phyloP scores from a whole-genome alignment of 2,329 filamentous ascomycete species.

The Byssochlamys sp. region DNA sequence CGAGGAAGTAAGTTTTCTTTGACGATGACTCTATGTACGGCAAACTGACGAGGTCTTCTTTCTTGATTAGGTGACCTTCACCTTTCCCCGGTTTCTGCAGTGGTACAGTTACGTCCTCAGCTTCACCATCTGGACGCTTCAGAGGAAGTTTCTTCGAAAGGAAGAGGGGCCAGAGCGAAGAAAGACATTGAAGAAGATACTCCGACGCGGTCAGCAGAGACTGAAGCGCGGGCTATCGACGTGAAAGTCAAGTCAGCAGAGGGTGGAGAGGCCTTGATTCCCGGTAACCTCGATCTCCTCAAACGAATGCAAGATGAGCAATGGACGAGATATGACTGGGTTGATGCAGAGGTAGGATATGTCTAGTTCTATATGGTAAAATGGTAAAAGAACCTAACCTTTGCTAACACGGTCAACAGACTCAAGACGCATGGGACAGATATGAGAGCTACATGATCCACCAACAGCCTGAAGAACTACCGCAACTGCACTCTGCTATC shows the following conservation, averaged over 20 bases:
- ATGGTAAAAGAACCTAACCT: background rate
- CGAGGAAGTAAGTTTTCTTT: conserved; percentile 54
- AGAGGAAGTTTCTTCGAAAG: conserved; percentile 50
- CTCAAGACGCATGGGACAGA: conserved; percentile 61
- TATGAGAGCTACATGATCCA: conserved; percentile 65
- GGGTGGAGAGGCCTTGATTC: conserved; percentile 55
- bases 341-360: conserved; percentile 59
- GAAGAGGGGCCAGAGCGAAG: conserved; percentile 23
- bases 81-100: conserved; percentile 69
- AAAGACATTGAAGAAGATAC: conserved; percentile 36
- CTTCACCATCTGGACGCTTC: conserved; percentile 85
- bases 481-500: conserved; percentile 46
- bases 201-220: conserved; percentile 31
- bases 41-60: background rate
- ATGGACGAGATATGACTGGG: conserved; percentile 71
- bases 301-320: conserved; percentile 68
- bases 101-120: conserved; percentile 83
- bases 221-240: conserved; percentile 66
- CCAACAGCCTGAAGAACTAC: conserved; percentile 33
- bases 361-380: background rate
- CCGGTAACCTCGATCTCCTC: conserved; percentile 67
- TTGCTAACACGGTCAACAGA: conserved; percentile 22
- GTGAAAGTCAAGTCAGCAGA: conserved; percentile 73
- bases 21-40: background rate
- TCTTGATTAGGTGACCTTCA: conserved; percentile 61